These are phyloP conservation scores for Apiospora rasikravindrae DNA, from an alignment of 2,329 filamentous ascomycete species.

Conservation along the genomic window DNA sequence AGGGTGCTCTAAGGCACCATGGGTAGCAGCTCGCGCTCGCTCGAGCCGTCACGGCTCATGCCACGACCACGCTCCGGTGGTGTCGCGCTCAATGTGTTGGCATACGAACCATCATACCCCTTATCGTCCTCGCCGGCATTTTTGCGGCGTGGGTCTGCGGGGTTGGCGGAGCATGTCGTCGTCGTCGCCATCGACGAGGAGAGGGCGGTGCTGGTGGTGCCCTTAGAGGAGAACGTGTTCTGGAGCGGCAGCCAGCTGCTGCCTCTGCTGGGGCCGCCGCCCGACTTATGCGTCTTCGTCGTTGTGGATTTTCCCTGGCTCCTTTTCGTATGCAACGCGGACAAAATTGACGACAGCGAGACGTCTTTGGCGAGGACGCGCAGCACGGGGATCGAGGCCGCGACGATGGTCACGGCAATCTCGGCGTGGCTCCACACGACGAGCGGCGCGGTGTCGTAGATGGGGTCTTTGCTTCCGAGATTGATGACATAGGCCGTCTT, in stretches of 20 bases:
- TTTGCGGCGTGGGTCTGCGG: neutral
- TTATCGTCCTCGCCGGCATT: neutral
- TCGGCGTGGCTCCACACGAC: constrained; percentile 38
- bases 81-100: neutral
- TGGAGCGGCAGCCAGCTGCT: neutral
- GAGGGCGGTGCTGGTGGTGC: neutral
- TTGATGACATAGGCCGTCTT: constrained; percentile 29
- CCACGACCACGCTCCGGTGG: neutral
- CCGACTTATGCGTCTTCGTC: neutral
- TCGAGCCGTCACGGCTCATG: neutral
- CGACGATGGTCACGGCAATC: constrained; percentile 35
- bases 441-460: constrained; percentile 32
- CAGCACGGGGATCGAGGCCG: constrained; percentile 40
- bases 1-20: neutral
- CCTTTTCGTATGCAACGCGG: neutral
- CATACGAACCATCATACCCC: neutral
- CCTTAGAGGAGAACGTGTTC: neutral
- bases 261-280: neutral
- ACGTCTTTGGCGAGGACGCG: constrained; percentile 37
- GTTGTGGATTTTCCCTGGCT: neutral
- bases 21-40: neutral
- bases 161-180: neutral
- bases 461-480: constrained; percentile 28
- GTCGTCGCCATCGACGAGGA: neutral
- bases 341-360: neutral